Percentiles rank a stretch among this genome's conserved stretches.
These are phyloP conservation scores for Cryptococcus sp. DNA, from an alignment of 1,284 basidiomycete species.

Conservation along the genomic window DNA sequence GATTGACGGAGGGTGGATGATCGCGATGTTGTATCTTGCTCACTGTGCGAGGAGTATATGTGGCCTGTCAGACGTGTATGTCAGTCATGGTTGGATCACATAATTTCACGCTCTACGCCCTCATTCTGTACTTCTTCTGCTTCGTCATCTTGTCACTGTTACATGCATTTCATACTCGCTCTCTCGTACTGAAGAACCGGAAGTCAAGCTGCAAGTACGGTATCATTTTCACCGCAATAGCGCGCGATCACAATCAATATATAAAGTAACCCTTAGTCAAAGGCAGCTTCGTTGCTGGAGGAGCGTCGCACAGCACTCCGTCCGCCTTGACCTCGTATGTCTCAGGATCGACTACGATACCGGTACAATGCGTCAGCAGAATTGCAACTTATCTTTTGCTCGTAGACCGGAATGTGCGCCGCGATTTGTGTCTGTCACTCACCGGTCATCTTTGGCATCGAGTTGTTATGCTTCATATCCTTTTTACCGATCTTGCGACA, in stretches of 20 bases:
- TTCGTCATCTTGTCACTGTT: too few relatives aligned
- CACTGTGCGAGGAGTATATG: too few relatives aligned
- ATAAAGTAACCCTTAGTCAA: conserved; percentile 64
- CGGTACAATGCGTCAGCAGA: conserved; percentile 2
- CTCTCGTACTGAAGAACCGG: too few relatives aligned
- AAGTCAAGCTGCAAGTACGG: too few relatives aligned
- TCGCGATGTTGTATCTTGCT: too few relatives aligned
- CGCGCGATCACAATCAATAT: conserved; percentile 7
- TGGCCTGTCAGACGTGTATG: too few relatives aligned
- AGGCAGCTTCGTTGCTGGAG: conserved; percentile 70
- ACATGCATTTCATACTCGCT: too few relatives aligned
- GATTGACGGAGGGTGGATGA: conserved; percentile 3
- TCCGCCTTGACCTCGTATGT: conserved; percentile 84
- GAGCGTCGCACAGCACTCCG: conserved; percentile 72
- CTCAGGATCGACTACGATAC: conserved; percentile 77
- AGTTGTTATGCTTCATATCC: conserved; percentile 91
- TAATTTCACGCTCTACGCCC: too few relatives aligned
- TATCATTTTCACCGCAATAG: too few relatives aligned
- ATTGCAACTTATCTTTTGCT: background rate
- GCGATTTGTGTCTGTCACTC: conserved; percentile 11
- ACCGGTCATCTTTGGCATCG: conserved; percentile 71
- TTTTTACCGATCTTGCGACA: conserved; percentile 78
- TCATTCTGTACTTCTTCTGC: too few relatives aligned
- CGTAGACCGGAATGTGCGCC: background rate
- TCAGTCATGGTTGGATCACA: too few relatives aligned